These are phyloP conservation scores for Orbilia oligospora DNA, from an alignment of 2,329 filamentous ascomycete genomes.

Conservation along the genomic window DNA sequence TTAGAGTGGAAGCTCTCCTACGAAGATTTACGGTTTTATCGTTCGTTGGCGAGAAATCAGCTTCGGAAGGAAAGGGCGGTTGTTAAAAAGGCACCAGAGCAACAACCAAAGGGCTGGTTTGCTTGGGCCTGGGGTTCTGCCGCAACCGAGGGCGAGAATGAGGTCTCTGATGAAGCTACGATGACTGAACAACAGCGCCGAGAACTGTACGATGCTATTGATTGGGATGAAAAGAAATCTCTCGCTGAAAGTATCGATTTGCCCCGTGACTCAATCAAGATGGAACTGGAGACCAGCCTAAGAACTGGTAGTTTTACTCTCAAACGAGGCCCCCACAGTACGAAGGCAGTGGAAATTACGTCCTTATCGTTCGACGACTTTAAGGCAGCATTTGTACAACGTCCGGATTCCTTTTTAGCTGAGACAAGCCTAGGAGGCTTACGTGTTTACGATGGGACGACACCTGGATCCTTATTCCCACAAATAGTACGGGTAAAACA, in stretches of 20 bases:
- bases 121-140: conserved; percentile 88
- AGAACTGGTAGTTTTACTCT: conserved; percentile 96
- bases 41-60: conserved; percentile 92
- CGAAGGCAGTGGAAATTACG: conserved; percentile 81
- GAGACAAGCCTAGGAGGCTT: conserved; percentile 93
- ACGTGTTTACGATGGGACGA: conserved; percentile 95
- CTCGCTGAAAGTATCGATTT: conserved; percentile 89
- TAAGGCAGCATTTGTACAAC: conserved; percentile 87
- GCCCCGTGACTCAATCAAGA: conserved; percentile 90
- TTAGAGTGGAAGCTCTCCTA: conserved; percentile 92
- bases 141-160: conserved; percentile 74
- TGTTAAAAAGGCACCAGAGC: conserved; percentile 78
- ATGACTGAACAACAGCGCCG: conserved; percentile 97
- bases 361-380: conserved; percentile 96
- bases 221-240: conserved; percentile 96
- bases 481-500: conserved; percentile 96
- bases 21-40: conserved; percentile 97
- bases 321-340: conserved; percentile 83
- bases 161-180: conserved; percentile 80
- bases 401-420: conserved; percentile 89
- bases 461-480: conserved; percentile 87
- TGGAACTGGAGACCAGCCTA: conserved; percentile 93
- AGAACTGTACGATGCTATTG: conserved; percentile 96
- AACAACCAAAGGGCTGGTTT: conserved; percentile 86
- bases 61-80: conserved; percentile 94